A percentile compares a stretch with the other conserved stretches of the same genome.
Evolutionary conservation across 257 asterid genomes (phyloP).

Genomic region (Anisodus acutangulus): DNA sequence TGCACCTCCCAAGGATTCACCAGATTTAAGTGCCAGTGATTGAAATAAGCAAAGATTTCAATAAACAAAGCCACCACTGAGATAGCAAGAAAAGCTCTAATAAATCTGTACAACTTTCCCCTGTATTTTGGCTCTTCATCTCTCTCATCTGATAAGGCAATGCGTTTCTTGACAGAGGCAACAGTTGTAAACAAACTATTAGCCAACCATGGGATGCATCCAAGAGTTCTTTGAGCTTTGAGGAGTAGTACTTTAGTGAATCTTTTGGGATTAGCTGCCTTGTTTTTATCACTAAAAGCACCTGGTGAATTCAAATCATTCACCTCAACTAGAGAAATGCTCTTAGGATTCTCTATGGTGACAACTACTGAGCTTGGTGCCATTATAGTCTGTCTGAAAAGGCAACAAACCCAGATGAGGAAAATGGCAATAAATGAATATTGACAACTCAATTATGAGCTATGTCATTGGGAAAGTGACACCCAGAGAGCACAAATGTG

Average conservation of each 20-base stretch:
- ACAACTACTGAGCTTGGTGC: slow-evolving; percentile 81
- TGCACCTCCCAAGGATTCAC: slow-evolving; percentile 77
- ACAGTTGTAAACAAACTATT: slow-evolving; percentile 40
- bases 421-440: slow-evolving; percentile 31
- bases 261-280: slow-evolving; percentile 62
- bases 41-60: slow-evolving; percentile 68
- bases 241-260: slow-evolving; percentile 69
- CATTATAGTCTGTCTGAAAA: slow-evolving; percentile 43
- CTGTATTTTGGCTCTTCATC: slow-evolving; percentile 74
- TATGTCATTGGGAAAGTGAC: slow-evolving; percentile 28
- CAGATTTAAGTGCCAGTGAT: slow-evolving; percentile 68
- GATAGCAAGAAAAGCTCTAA: slow-evolving; percentile 68
- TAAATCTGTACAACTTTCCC: slow-evolving; percentile 69
- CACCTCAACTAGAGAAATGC: slow-evolving; percentile 55
- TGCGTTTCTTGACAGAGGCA: slow-evolving; percentile 66
- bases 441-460: neutral
- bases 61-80: slow-evolving; percentile 66
- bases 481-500: neutral
- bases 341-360: slow-evolving; percentile 66
- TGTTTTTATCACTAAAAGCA: slow-evolving; percentile 64
- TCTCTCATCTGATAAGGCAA: slow-evolving; percentile 65
- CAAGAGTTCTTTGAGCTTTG: slow-evolving; percentile 62
- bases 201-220: slow-evolving; percentile 71
- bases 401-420: slow-evolving; percentile 35
- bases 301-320: slow-evolving; percentile 42